These are phyloP conservation scores for Ustilago crameri DNA, from an alignment of 1,284 basidiomycete genomes.

Conservation along the genomic window DNA sequence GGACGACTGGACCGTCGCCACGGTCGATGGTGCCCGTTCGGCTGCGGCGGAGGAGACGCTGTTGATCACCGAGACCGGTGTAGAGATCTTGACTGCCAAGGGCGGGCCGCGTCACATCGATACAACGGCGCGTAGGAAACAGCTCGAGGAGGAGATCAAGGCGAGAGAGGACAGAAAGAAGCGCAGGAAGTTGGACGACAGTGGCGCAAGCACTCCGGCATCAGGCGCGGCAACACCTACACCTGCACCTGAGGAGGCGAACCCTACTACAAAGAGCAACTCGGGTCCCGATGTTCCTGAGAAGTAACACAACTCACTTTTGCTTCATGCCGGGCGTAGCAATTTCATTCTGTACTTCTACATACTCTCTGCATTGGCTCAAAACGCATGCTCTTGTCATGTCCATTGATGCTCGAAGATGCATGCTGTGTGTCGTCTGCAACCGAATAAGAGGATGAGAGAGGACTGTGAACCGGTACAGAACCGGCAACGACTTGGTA, in stretches of 20 bases:
- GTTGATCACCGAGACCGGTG: slow-evolving; percentile 64
- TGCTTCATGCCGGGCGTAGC: too few relatives aligned
- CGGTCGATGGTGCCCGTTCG: slow-evolving; percentile 60
- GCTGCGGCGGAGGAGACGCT: slow-evolving; percentile 67
- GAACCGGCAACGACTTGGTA: background rate
- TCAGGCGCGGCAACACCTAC: slow-evolving; percentile 41
- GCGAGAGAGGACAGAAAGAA: slow-evolving; percentile 44
- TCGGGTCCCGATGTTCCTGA: slow-evolving; percentile 14
- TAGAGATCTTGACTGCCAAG: slow-evolving; percentile 66
- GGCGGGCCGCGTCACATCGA: slow-evolving; percentile 60
- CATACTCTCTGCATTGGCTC: background rate
- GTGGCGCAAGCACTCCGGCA: slow-evolving; percentile 14
- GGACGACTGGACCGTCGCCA: slow-evolving; percentile 66
- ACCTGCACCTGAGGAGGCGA: slow-evolving; percentile 29
- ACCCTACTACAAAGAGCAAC: slow-evolving; percentile 30
- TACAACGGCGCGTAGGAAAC: slow-evolving; percentile 57
- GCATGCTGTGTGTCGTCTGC: too few relatives aligned
- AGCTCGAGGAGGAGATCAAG: slow-evolving; percentile 37
- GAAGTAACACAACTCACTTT: slow-evolving; percentile 1
- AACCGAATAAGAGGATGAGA: too few relatives aligned
- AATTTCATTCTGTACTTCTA: background rate
- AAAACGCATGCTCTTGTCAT: too few relatives aligned
- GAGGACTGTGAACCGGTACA: too few relatives aligned
- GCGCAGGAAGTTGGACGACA: slow-evolving; percentile 36
- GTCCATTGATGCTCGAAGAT: too few relatives aligned